Conservation (phyloP, 805 yeast genomes). For the Lipomyces mesembrius region DNA sequence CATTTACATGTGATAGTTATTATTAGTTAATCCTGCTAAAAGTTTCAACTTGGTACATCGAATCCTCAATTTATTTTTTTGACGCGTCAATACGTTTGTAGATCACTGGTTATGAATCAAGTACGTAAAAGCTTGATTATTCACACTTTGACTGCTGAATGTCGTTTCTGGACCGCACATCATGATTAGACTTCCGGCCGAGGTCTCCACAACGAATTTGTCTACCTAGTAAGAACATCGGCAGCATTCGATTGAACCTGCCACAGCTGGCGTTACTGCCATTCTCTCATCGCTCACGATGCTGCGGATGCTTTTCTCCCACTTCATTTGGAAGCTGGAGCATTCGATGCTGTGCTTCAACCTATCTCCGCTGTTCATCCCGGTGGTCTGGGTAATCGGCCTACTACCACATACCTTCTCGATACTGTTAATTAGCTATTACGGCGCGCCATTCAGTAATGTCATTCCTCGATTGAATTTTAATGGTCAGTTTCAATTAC, state of each 20-base stretch:
- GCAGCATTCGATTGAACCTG: neutral
- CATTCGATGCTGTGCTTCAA: conserved; percentile 26
- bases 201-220: neutral
- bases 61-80: neutral
- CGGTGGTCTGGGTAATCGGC: conserved; percentile 26
- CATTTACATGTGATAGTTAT: neutral
- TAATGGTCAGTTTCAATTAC: conserved; percentile 5
- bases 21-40: neutral
- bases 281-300: neutral
- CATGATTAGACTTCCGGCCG: neutral
- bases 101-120: neutral
- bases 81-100: neutral
- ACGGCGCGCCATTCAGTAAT: conserved; percentile 27
- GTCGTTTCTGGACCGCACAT: too few species aligned
- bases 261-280: neutral
- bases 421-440: conserved; percentile 16
- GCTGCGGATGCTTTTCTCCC: conserved; percentile 2
- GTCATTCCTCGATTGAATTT: conserved; percentile 25
- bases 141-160: neutral
- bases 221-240: neutral
- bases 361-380: conserved; percentile 25
- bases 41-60: neutral
- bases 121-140: neutral
- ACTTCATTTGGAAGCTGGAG: conserved; percentile 18
- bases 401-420: conserved; percentile 31